phyloP scores from a whole-genome alignment of 352 stramenopile species.

The Phytophthora cactorum region DNA sequence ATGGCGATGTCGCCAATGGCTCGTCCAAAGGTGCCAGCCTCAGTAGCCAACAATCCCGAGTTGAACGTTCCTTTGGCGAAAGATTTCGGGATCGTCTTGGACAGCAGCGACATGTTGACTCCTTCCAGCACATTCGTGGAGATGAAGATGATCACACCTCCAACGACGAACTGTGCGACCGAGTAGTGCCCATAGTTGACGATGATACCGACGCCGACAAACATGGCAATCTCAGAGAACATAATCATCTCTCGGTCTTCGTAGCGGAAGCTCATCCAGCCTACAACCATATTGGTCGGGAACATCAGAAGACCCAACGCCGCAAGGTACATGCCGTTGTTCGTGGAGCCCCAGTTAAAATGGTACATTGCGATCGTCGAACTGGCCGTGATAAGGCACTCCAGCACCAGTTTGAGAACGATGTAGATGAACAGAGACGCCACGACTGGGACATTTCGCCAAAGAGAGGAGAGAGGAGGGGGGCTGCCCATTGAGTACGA shows the following conservation, averaged over 20 bases:
- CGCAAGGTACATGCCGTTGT: constrained; percentile 89
- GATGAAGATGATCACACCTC: constrained; percentile 92
- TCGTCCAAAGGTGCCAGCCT: constrained; percentile 91
- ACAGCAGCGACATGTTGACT: constrained; percentile 93
- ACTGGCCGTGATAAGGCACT: constrained; percentile 87
- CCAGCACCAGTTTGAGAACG: constrained; percentile 92
- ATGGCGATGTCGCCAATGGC: constrained; percentile 89
- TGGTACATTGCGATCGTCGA: constrained; percentile 90
- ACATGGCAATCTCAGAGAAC: constrained; percentile 85
- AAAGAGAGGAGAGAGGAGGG: constrained; percentile 62
- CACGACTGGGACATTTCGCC: constrained; percentile 79
- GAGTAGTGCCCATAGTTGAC: constrained; percentile 89
- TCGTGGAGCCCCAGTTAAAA: constrained; percentile 89
- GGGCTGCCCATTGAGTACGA: constrained; percentile 21
- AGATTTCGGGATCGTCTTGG: constrained; percentile 93
- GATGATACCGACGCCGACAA: constrained; percentile 89
- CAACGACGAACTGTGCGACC: constrained; percentile 85
- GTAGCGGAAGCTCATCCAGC: constrained; percentile 88
- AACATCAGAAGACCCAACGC: constrained; percentile 92
- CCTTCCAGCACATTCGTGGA: constrained; percentile 94
- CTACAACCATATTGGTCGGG: constrained; percentile 91
- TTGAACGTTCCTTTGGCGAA: constrained; percentile 96
- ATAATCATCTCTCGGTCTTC: constrained; percentile 94
- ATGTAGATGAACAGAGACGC: constrained; percentile 89
- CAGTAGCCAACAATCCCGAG: constrained; percentile 93